These are phyloP conservation scores for Pestalotiopsis sp. DNA, from an alignment of 2,329 filamentous ascomycete genomes.

Conservation along the genomic window DNA sequence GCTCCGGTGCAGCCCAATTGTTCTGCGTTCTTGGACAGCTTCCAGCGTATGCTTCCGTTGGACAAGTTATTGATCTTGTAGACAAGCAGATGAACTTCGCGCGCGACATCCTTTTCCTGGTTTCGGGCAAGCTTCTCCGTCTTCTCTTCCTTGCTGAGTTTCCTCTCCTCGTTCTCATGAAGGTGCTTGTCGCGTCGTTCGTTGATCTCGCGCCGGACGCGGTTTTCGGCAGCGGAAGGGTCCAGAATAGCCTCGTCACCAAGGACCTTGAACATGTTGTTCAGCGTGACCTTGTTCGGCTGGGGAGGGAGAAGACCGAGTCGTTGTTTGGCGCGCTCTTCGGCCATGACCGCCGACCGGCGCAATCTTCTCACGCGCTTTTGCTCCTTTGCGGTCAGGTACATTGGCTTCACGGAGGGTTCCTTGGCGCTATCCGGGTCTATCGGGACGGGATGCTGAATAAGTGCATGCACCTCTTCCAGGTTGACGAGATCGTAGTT, in stretches of 20 bases:
- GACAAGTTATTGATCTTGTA: constrained; percentile 89
- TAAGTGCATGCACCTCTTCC: constrained; percentile 77
- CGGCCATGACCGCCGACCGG: constrained; percentile 90
- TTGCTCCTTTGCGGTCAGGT: constrained; percentile 87
- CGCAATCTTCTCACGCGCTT: constrained; percentile 88
- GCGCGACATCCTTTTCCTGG: constrained; percentile 84
- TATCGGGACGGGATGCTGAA: constrained; percentile 90
- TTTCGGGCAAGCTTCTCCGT: constrained; percentile 82
- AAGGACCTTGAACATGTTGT: constrained; percentile 95
- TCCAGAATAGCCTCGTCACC: constrained; percentile 92
- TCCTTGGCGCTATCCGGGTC: constrained; percentile 81
- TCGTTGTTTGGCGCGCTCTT: constrained; percentile 94
- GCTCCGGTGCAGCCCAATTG: constrained; percentile 84
- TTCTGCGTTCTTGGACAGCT: constrained; percentile 90
- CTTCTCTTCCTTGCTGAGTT: constrained; percentile 84
- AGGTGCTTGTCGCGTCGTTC: constrained; percentile 82
- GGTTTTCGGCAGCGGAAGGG: constrained; percentile 93
- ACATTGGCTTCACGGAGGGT: constrained; percentile 84
- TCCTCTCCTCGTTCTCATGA: constrained; percentile 78
- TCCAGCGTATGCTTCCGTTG: constrained; percentile 91
- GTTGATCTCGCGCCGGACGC: constrained; percentile 90
- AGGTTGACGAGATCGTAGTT: constrained; percentile 80
- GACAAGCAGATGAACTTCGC: constrained; percentile 83
- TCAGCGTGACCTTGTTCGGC: constrained; percentile 94
- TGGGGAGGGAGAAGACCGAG: constrained; percentile 88